These are phyloP conservation scores for Closterium sp. DNA, from an alignment of 139 green algal genomes.

Conservation along the genomic window DNA sequence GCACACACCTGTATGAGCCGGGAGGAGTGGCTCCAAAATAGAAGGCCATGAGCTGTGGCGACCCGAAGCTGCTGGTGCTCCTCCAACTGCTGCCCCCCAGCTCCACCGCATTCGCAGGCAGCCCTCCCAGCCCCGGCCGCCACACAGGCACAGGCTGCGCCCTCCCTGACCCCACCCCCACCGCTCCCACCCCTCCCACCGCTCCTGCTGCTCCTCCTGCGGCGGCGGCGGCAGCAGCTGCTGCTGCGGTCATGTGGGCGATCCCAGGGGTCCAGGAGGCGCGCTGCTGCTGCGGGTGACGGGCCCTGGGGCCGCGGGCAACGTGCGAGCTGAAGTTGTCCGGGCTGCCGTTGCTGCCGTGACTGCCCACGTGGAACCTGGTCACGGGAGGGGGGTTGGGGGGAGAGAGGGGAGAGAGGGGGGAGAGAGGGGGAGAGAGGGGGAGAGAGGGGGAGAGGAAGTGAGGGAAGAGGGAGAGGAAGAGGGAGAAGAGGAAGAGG, in stretches of 20 bases:
- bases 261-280: neutral
- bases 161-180: neutral
- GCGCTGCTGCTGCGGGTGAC: neutral
- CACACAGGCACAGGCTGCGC: neutral
- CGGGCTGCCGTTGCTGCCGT: neutral
- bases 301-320: no score
- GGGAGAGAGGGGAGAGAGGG: no score
- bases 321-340: neutral
- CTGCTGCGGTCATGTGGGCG: neutral
- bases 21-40: constrained; percentile 46
- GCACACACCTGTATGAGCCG: constrained; percentile 29
- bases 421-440: no score
- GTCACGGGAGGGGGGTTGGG: no score
- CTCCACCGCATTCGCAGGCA: neutral
- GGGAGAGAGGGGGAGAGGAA: no score
- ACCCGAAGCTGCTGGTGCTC: neutral
- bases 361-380: neutral
- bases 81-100: neutral
- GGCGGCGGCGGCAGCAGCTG: neutral
- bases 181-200: neutral
- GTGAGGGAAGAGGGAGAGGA: no score
- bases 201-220: neutral
- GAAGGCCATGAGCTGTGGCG: constrained; percentile 31
- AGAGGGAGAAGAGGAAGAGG: no score
- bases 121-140: no score